Percentiles rank a stretch among this genome's conserved stretches.
These are phyloP conservation scores for Herpetomonas samuelpessoai DNA, from an alignment of 208 protist genomes.

Conservation along the genomic window DNA sequence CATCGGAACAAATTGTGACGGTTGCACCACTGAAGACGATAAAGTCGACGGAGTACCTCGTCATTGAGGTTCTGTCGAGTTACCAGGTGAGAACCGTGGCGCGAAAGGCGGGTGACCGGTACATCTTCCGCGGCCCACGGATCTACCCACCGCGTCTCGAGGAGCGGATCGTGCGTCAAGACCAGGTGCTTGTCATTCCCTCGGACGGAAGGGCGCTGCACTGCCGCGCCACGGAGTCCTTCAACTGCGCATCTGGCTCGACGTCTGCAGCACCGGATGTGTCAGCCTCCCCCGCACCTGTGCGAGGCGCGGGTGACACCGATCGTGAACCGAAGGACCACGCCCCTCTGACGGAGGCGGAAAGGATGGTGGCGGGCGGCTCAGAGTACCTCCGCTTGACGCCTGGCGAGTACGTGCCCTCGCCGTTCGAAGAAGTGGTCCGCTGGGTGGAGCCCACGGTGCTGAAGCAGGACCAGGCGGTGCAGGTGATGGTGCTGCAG, in stretches of 20 bases:
- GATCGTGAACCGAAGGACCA: conserved; percentile 20
- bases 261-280: no score
- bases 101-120: conserved; percentile 49
- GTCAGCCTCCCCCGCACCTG: no score
- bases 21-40: conserved; percentile 68
- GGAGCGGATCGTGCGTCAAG: conserved; percentile 39
- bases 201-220: conserved; percentile 30
- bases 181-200: conserved; percentile 23
- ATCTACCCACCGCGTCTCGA: conserved; percentile 78
- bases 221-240: conserved; percentile 34
- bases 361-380: conserved; percentile 20
- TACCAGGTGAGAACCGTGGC: background rate
- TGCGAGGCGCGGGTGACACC: no score
- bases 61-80: conserved; percentile 35
- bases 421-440: conserved; percentile 79
- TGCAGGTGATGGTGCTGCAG: conserved; percentile 80
- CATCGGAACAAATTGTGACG: conserved; percentile 69
- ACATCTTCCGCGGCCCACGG: conserved; percentile 55
- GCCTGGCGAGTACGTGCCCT: conserved; percentile 65
- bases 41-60: conserved; percentile 31
- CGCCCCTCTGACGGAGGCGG: conserved; percentile 35
- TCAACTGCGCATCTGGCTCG: no score
- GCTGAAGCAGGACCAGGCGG: conserved; percentile 71
- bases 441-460: conserved; percentile 39
- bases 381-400: conserved; percentile 45